Evolutionary conservation across 2,329 filamentous ascomycete genomes (phyloP), one percentile per base, ranked within the genome.

Genomic region (Aotearoamyces nothofagi): DNA sequence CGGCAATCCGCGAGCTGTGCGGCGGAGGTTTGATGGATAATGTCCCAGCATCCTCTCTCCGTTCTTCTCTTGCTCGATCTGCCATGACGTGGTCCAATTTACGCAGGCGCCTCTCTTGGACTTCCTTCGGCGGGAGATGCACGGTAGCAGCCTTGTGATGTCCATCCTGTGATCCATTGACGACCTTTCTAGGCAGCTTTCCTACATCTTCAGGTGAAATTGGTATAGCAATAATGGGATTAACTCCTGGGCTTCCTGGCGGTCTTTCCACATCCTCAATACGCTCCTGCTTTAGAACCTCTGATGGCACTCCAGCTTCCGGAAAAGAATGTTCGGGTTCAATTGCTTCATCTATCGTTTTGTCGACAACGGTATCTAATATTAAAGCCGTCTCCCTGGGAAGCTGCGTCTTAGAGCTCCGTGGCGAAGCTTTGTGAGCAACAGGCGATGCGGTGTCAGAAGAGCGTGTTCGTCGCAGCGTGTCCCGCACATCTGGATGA

Each of bases 71-170:
- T 52, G 54, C 26, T 52, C 54, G 45, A 43, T 58, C 29, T 42
- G 49, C 35, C 15, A 26, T 7, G 10, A n/a, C 24, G n/a, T 15
- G 12, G n/a, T 51, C 48, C 30, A 43, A 52, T 31, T 53, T 34
- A 14, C 52, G 51, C 27, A 60, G 37, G 24, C 51, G 51, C 38
- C 55, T 48, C 44, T 66, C 60, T 40, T 66, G 62, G 4, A 55
- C 53, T 36, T 65, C 58, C 39, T 60, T 51, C 4, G 62, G 50
- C 10, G 62, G 61, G 20, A 66, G 42, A 41, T 65, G 62, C 15
- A 61, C 51, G 33, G 39, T 45, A 8, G 31, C 33, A 31, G 44
- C 42, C 30, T 44, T 42, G 30, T 47, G 40, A 26, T 37, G 33
- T 12, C 24, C 31, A 29, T 46, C 40, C 9, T 43, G 39, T 10